Evolutionary conservation across 495 filamentous ascomycete genomes (phyloP).

Genomic region (Daldinia decipiens): DNA sequence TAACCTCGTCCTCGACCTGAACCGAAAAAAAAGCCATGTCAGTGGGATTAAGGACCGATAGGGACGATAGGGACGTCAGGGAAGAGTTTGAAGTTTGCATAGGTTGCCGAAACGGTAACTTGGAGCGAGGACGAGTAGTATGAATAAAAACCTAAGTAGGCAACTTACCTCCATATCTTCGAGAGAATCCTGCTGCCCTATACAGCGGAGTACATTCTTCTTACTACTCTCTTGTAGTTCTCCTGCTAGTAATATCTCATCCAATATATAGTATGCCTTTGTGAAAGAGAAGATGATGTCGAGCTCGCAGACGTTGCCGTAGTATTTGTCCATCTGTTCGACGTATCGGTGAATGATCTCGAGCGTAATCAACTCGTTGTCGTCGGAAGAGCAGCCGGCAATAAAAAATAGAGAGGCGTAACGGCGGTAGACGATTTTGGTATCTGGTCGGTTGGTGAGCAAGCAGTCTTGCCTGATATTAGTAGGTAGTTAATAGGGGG

Average conservation of each 20-base stretch:
- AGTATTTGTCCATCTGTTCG: slow-evolving; percentile 99
- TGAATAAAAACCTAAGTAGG: slow-evolving; percentile 21
- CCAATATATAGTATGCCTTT: slow-evolving; percentile 98
- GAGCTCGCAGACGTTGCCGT: slow-evolving; percentile 99
- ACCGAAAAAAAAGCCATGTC: slow-evolving; percentile 61
- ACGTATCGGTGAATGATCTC: slow-evolving; percentile 99
- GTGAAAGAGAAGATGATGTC: slow-evolving; percentile 99
- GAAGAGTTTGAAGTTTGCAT: slow-evolving; percentile 18
- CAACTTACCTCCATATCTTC: slow-evolving; percentile 96
- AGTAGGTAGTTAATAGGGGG: slow-evolving; percentile 6
- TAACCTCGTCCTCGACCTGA: slow-evolving; percentile 96
- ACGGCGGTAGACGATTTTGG: slow-evolving; percentile 97
- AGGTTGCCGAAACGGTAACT: not conserved
- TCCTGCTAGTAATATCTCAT: slow-evolving; percentile 93
- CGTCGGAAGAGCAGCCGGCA: slow-evolving; percentile 90
- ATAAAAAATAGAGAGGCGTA: slow-evolving; percentile 99
- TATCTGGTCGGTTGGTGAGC: slow-evolving; percentile 67
- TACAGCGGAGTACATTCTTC: slow-evolving; percentile 96
- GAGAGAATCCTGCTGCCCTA: slow-evolving; percentile 91
- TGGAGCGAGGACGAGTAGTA: slow-evolving; percentile 4
- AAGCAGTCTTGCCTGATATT: slow-evolving; percentile 24
- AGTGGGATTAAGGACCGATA: slow-evolving; percentile 56
- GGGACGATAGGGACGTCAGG: too few species aligned
- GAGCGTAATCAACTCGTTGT: slow-evolving; percentile 98
- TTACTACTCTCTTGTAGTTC: slow-evolving; percentile 99